Evolutionary conservation across 148 eudicot genomes (phyloP).

Genomic region (Heliosperma pusillum): DNA sequence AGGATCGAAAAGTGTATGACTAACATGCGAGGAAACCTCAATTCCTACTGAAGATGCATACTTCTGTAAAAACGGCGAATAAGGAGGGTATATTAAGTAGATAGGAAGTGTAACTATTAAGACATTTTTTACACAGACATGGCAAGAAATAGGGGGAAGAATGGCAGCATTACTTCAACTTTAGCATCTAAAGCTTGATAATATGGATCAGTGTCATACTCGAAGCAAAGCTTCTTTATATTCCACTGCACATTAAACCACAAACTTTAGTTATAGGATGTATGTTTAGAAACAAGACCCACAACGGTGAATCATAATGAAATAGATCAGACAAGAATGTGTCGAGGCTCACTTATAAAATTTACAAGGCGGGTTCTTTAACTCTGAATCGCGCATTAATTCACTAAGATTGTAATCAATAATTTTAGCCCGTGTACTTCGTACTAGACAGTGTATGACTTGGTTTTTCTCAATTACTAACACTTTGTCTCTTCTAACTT

Average conservation of each 20-base stretch:
- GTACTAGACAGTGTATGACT: too few species aligned
- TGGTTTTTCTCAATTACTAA: too few species aligned
- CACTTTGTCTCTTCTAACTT: too few species aligned
- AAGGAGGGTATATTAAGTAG: neutral
- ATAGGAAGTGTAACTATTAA: neutral
- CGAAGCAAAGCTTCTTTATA: constrained; percentile 79
- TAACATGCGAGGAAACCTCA: constrained; percentile 79
- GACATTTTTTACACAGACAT: neutral
- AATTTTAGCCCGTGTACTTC: too few species aligned
- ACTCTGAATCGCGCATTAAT: too few species aligned
- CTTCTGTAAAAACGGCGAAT: constrained; percentile 35
- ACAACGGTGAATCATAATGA: neutral
- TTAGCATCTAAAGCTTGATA: constrained; percentile 72
- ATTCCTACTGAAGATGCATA: constrained; percentile 56
- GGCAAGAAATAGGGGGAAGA: neutral
- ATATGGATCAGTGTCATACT: constrained; percentile 85
- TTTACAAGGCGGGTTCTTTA: too few species aligned
- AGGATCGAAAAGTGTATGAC: constrained; percentile 88
- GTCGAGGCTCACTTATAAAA: too few species aligned
- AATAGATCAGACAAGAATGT: too few species aligned
- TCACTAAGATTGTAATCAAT: too few species aligned
- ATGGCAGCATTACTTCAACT: constrained; percentile 49
- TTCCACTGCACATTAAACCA: constrained; percentile 60
- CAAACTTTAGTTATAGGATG: neutral
- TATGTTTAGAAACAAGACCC: neutral